These are phyloP conservation scores for Trichothecium roseum DNA, from an alignment of 2,329 filamentous ascomycete species.

Conservation along the genomic window DNA sequence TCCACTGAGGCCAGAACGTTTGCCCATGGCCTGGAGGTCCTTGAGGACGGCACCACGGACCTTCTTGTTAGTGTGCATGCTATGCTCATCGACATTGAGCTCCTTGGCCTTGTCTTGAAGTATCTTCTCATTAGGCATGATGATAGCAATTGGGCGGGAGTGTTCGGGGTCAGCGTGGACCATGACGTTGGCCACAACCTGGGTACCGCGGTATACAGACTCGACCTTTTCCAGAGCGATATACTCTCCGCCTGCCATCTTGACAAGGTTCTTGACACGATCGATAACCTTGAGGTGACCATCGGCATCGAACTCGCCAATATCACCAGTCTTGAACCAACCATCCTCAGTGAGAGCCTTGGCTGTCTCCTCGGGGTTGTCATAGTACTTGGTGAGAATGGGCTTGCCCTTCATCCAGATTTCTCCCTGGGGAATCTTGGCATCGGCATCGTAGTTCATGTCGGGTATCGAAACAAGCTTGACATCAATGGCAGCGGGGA, in stretches of 20 bases:
- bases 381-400: conserved; percentile 69
- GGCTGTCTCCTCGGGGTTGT: conserved; percentile 77
- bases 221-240: conserved; percentile 95
- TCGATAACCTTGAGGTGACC: conserved; percentile 85
- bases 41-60: conserved; percentile 52
- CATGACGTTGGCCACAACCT: conserved; percentile 79
- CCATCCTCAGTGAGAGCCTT: conserved; percentile 71
- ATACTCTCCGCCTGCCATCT: conserved; percentile 91
- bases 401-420: conserved; percentile 76
- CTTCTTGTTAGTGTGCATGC: conserved; percentile 58
- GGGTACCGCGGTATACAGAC: conserved; percentile 72
- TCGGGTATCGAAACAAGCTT: conserved; percentile 89
- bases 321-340: conserved; percentile 97
- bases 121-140: conserved; percentile 57
- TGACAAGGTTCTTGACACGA: conserved; percentile 96
- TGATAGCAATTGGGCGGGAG: conserved; percentile 71
- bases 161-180: conserved; percentile 69
- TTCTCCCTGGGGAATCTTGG: conserved; percentile 77
- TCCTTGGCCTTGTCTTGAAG: conserved; percentile 49
- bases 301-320: conserved; percentile 74
- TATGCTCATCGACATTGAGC: conserved; percentile 53
- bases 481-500: conserved; percentile 68
- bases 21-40: conserved; percentile 56
- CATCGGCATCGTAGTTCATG: conserved; percentile 70
- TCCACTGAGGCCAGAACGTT: conserved; percentile 53